Evolutionary conservation across 306 rosid species (phyloP).

Genomic region (Quercus engelmannii): DNA sequence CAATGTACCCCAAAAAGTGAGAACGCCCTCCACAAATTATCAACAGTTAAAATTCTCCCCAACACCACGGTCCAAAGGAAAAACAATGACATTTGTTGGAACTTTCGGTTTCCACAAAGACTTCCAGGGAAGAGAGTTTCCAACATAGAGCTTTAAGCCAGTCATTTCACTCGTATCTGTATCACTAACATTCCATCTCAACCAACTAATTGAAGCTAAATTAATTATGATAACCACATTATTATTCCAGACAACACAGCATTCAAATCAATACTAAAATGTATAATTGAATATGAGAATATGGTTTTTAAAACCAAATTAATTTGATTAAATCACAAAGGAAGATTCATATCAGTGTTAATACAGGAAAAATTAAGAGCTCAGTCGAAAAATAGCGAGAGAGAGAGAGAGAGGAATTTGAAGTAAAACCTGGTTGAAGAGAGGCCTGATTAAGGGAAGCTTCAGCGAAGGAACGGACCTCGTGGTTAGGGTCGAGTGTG

Average conservation of each 20-base stretch:
- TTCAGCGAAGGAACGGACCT: slow-evolving; percentile 84
- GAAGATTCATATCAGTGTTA: not conserved
- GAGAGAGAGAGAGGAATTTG: not conserved
- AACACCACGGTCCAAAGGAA: too few relatives aligned
- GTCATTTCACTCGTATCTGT: not conserved
- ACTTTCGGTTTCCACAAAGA: too few relatives aligned
- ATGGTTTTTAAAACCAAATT: not conserved
- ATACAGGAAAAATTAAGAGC: not conserved
- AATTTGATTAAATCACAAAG: not conserved
- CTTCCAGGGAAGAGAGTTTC: not conserved
- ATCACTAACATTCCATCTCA: not conserved
- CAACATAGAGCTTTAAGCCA: not conserved
- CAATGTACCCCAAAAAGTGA: too few relatives aligned
- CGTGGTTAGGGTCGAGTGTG: slow-evolving; percentile 84
- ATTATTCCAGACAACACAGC: too few relatives aligned
- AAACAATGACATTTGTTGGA: too few relatives aligned
- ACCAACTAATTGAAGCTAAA: not conserved
- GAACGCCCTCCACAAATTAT: too few relatives aligned
- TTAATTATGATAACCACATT: not conserved
- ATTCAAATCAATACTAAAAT: too few relatives aligned
- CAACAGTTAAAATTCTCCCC: too few relatives aligned
- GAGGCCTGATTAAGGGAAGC: slow-evolving; percentile 91
- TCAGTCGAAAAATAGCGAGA: not conserved
- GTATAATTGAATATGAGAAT: not conserved
- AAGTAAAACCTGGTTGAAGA: slow-evolving; percentile 69